A percentile compares a stretch with the other conserved stretches of the same genome.
phyloP scores from a whole-genome alignment of 2,329 filamentous ascomycete genomes.

The Colletotrichum falcatum region DNA sequence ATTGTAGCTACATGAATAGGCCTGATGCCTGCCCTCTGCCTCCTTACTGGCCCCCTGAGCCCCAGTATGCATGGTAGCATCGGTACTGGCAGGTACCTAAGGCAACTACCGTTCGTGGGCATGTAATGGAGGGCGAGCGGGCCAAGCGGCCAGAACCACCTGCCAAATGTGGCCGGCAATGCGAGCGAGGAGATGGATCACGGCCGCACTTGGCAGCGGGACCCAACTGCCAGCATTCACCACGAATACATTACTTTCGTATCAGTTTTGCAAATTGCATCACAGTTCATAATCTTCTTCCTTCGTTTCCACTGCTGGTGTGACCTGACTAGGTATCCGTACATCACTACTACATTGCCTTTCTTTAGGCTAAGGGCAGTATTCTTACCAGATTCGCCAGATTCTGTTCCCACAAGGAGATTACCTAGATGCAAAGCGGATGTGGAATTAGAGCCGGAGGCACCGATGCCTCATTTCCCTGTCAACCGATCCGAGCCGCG shows the following conservation, averaged over 20 bases:
- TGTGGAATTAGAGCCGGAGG: not conserved
- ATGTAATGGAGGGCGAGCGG: not conserved
- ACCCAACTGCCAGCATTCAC: not conserved
- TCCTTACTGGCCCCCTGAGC: no score
- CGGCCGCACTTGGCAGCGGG: slow-evolving; percentile 5
- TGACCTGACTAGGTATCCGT: no score
- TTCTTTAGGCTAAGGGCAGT: not conserved
- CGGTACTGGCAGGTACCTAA: not conserved
- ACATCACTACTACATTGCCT: no score
- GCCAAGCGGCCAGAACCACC: slow-evolving; percentile 18
- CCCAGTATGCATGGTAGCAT: no score
- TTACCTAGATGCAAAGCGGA: not conserved
- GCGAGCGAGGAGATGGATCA: slow-evolving; percentile 6
- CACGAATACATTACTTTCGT: not conserved
- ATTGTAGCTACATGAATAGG: not conserved
- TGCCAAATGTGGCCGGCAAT: slow-evolving; percentile 27
- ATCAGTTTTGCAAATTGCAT: not conserved
- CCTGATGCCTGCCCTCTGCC: not conserved
- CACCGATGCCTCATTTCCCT: not conserved
- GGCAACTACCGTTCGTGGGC: not conserved
- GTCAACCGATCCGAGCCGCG: not conserved
- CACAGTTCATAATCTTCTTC: not conserved
- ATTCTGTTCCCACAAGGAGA: not conserved
- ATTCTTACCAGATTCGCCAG: not conserved
- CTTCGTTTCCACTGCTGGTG: not conserved